phyloP scores from a whole-genome alignment of 75 land plant species.

The Picea glauca region DNA sequence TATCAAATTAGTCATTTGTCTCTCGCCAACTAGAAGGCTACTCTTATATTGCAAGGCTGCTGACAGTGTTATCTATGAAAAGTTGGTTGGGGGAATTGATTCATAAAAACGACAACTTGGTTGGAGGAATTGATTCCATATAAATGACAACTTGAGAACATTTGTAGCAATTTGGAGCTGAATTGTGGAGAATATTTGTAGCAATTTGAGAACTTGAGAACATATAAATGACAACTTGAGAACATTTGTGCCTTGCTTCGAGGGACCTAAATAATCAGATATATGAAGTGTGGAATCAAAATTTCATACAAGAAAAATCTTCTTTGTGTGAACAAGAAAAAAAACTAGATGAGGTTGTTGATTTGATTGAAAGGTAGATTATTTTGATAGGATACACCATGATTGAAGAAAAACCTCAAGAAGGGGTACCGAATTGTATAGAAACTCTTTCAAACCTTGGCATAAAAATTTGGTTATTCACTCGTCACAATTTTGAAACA shows the following conservation, averaged over 20 bases:
- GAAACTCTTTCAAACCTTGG: too few species aligned
- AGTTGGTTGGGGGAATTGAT: constrained; percentile 64
- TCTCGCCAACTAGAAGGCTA: constrained; percentile 85
- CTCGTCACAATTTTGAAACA: too few species aligned
- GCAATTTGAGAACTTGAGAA: too few species aligned
- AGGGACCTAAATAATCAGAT: constrained; percentile 50
- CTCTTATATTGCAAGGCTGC: constrained; percentile 99
- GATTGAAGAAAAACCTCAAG: too few species aligned
- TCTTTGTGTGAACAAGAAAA: constrained; percentile 20
- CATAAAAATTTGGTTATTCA: too few species aligned
- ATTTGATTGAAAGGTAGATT: too few species aligned
- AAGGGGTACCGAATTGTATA: too few species aligned
- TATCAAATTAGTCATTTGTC: constrained; percentile 97
- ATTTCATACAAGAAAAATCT: constrained; percentile 90
- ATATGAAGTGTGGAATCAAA: constrained; percentile 98
- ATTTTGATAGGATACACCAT: too few species aligned
- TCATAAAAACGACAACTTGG: too few species aligned
- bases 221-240: constrained; percentile 61
- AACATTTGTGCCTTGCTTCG: constrained; percentile 90
- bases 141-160: constrained; percentile 81
- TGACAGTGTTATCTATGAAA: constrained; percentile 92
- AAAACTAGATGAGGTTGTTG: too few species aligned
- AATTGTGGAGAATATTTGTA: too few species aligned
- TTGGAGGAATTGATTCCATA: constrained; percentile 45
- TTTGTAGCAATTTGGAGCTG: constrained; percentile 85